Percentiles rank a stretch among this genome's conserved stretches.
Evolutionary conservation across 1,139 yeast genomes (phyloP).

Genomic region (Geotrichum bryndzae): DNA sequence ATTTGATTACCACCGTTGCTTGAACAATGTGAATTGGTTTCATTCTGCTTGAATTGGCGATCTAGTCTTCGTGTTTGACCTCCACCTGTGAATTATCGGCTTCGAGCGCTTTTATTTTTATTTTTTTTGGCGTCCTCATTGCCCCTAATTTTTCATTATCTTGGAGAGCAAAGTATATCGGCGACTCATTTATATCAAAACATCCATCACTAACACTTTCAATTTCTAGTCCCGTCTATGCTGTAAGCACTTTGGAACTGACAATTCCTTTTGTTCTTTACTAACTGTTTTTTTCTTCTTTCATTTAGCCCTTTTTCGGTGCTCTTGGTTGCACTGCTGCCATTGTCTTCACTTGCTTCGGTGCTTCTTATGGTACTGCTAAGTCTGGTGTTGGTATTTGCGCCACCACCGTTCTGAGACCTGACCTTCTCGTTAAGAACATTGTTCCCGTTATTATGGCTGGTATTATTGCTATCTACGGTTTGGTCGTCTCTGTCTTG

Average conservation of each 20-base stretch:
- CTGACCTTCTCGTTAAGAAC: conserved; percentile 51
- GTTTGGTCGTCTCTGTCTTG: conserved; percentile 89
- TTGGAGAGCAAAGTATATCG: background rate
- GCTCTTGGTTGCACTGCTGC: conserved; percentile 99
- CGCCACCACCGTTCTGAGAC: conserved; percentile 95
- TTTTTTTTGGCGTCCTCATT: background rate
- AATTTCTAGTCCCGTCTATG: conserved; percentile 62
- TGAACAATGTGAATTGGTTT: background rate
- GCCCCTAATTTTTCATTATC: background rate
- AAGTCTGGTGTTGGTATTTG: conserved; percentile 98
- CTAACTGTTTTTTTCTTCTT: conserved; percentile 8
- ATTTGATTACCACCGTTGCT: background rate
- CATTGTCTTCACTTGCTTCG: conserved; percentile 87
- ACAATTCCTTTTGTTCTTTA: background rate
- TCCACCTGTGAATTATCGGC: background rate
- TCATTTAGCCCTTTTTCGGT: conserved; percentile 72
- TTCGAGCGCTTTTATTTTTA: background rate
- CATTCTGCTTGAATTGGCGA: background rate
- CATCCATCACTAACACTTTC: background rate
- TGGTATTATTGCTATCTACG: conserved; percentile 95
- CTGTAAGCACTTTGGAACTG: conserved; percentile 37
- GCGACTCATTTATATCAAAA: background rate
- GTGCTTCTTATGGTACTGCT: conserved; percentile 98
- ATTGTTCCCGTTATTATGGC: conserved; percentile 89
- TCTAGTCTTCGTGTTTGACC: background rate